These are phyloP conservation scores for Dendrocalamus sinicus DNA, from an alignment of 176 grass and related monocot species.

Conservation along the genomic window DNA sequence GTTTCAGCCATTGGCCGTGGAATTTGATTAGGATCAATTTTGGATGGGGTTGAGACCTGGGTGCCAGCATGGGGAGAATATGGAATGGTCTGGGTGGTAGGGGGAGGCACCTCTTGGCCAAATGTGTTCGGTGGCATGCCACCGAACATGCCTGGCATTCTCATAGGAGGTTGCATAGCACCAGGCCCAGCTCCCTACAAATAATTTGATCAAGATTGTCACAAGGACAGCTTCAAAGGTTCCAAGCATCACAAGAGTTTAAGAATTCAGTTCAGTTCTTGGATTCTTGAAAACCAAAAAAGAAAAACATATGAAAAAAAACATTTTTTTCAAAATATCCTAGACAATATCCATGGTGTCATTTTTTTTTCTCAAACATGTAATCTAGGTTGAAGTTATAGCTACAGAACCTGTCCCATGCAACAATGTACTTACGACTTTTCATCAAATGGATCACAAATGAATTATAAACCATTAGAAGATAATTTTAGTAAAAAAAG, in stretches of 20 bases:
- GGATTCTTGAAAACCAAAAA: background rate
- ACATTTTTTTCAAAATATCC: background rate
- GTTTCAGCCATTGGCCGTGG: constrained; percentile 71
- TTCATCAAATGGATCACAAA: background rate
- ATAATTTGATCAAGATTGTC: constrained; percentile 31
- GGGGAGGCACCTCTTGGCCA: constrained; percentile 51
- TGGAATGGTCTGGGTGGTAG: constrained; percentile 53
- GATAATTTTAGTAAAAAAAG: background rate
- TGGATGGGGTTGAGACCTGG: constrained; percentile 71
- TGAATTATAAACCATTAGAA: background rate
- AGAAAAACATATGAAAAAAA: background rate
- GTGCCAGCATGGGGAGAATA: constrained; percentile 73
- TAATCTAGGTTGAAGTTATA: constrained; percentile 9
- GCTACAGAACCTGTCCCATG: background rate
- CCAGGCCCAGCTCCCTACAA: constrained; percentile 51
- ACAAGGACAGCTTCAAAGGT: background rate
- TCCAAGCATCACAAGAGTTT: constrained; percentile 25
- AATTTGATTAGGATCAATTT: constrained; percentile 93
- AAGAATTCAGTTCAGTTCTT: constrained; percentile 22
- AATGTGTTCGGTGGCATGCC: constrained; percentile 51
- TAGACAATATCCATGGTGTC: background rate
- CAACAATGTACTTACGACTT: background rate
- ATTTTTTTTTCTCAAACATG: constrained; percentile 13
- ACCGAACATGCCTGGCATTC: constrained; percentile 51
- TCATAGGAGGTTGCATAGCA: constrained; percentile 49